Evolutionary conservation across 2,329 filamentous ascomycete genomes (phyloP).

Genomic region (Diaporthe ampelina): DNA sequence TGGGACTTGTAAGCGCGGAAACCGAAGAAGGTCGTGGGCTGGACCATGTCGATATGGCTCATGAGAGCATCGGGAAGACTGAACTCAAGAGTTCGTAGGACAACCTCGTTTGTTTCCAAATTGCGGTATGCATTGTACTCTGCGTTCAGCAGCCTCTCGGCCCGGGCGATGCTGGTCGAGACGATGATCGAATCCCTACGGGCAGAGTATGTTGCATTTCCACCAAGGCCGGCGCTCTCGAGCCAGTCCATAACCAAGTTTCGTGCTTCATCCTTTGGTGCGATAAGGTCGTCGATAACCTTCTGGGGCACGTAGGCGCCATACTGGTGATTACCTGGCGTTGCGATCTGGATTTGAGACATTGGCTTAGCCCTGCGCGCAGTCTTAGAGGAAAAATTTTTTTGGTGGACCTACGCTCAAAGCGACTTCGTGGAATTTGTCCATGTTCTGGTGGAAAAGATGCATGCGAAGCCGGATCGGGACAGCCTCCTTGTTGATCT

Average conservation of each 20-base stretch:
- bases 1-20: conserved; percentile 38
- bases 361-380: background rate
- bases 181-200: conserved; percentile 58
- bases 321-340: conserved; percentile 44
- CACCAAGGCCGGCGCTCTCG: conserved; percentile 42
- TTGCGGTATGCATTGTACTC: conserved; percentile 49
- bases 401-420: conserved; percentile 18
- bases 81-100: conserved; percentile 39
- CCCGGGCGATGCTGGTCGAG: conserved; percentile 49
- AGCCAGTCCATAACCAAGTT: conserved; percentile 46
- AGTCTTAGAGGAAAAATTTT: too few species aligned
- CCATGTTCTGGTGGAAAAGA: conserved; percentile 41
- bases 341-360: conserved; percentile 41
- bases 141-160: conserved; percentile 55
- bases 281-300: conserved; percentile 44
- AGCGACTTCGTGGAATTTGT: conserved; percentile 38
- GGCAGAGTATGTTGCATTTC: conserved; percentile 48
- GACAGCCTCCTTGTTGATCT: conserved; percentile 36
- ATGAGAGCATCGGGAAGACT: conserved; percentile 34
- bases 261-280: conserved; percentile 43
- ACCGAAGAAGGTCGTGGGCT: conserved; percentile 42
- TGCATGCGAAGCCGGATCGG: conserved; percentile 39
- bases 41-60: conserved; percentile 39
- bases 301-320: conserved; percentile 46
- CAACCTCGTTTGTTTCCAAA: conserved; percentile 37